Evolutionary conservation across 2,329 filamentous ascomycete species (phyloP).

Genomic region (Rhinocladiella mackenziei): DNA sequence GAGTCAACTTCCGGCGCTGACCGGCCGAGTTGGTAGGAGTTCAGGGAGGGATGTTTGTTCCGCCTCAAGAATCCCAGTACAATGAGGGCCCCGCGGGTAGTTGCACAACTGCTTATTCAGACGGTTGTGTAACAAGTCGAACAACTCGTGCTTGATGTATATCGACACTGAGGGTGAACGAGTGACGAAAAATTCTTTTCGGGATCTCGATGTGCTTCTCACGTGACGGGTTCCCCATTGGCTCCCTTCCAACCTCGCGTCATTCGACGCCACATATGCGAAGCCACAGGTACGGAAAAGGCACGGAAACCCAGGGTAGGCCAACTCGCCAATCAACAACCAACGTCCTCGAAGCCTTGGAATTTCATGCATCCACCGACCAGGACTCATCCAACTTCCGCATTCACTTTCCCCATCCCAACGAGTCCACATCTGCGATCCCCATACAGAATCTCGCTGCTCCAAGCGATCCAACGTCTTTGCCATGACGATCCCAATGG

Average conservation of each 20-base stretch:
- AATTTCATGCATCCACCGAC: conserved; percentile 8
- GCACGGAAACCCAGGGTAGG: not conserved
- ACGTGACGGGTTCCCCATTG: not conserved
- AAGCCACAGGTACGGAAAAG: not conserved
- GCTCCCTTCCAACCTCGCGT: not conserved
- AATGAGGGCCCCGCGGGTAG: not conserved
- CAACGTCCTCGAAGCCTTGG: no score
- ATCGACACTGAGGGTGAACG: no score
- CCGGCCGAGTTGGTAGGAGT: no score
- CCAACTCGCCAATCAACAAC: not conserved
- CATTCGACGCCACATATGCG: conserved; percentile 3
- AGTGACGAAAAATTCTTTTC: no score
- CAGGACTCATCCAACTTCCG: conserved; percentile 24
- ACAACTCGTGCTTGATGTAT: not conserved
- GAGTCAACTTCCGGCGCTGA: not conserved
- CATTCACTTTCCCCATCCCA: no score
- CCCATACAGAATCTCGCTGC: conserved; percentile 14
- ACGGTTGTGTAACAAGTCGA: not conserved
- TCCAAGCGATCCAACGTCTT: conserved; percentile 6
- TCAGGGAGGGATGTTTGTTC: no score
- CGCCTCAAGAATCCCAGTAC: no score
- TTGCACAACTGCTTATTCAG: conserved; percentile 6
- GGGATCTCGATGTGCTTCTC: not conserved
- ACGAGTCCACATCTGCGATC: conserved; percentile 6
- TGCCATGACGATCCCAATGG: conserved; percentile 7